phyloP scores from a whole-genome alignment of 2,329 filamentous ascomycete genomes.

The Fusarium torreyae region DNA sequence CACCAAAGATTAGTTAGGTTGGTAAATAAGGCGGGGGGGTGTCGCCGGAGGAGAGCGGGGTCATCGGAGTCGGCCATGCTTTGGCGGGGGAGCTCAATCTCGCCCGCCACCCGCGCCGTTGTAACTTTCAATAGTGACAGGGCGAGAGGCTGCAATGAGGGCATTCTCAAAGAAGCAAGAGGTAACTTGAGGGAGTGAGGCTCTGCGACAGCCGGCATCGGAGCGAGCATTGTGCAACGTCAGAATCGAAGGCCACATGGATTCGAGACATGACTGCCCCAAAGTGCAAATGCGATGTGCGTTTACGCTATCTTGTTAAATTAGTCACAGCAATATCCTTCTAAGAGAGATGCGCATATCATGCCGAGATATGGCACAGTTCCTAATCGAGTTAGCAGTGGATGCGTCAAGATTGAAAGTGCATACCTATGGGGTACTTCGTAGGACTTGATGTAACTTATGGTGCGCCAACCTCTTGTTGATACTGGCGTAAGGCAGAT shows the following conservation, averaged over 20 bases:
- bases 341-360: too few species aligned
- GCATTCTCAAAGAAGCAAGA: not conserved
- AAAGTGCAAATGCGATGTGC: slow-evolving; percentile 8
- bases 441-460: slow-evolving; percentile 2
- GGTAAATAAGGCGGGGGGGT: slow-evolving; percentile 6
- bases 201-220: slow-evolving; percentile 18
- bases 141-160: not conserved
- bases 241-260: not conserved
- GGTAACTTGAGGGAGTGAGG: not conserved
- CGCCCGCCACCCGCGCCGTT: not conserved
- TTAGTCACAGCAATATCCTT: too few species aligned
- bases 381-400: too few species aligned
- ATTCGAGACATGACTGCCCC: not conserved
- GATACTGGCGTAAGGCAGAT: not conserved
- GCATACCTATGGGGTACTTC: not conserved
- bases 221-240: not conserved
- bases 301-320: not conserved
- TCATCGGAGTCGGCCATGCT: not conserved
- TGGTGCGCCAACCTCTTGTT: slow-evolving; percentile 1
- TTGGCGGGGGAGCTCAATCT: not conserved
- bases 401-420: not conserved
- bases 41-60: slow-evolving; percentile 2
- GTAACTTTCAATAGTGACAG: not conserved
- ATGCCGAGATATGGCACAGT: too few species aligned
- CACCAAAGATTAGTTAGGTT: not conserved